Evolutionary conservation across 108 stramenopile genomes (phyloP), one percentile per base, ranked within the genome.

Genomic region (Chaetoceros muelleri): DNA sequence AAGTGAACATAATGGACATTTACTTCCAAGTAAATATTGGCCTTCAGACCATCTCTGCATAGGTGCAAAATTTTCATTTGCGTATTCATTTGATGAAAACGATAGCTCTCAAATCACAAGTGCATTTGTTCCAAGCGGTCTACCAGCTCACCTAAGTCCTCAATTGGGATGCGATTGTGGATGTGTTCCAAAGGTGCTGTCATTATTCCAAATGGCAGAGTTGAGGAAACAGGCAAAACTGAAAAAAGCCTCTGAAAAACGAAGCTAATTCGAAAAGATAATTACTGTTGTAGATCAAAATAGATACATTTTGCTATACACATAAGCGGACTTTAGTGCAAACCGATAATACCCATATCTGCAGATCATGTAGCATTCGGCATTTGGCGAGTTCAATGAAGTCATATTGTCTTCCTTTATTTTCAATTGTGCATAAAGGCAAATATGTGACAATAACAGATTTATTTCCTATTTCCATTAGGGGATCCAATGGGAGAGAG

Each of bases 21-120:
- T 92, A 22, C 57, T 92, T 25, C 90, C 86, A 3, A 86, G 84
- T 57, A 55, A 69, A 31, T 59, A 64, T 28, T 92, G 90, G 90
- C 90, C 90, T 7, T 80, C 78, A 65, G 90, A 92, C 64, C 90
- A 87, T 57, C 61, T 92, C 61, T 85, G 82, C 16, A 75, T 92
- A 28, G 90, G 90, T 18, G 81, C 82, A 23, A 51, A 53, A 18
- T 67, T 86, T 21, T 48, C 57, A 51, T 10, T 67, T 80, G 45
- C 67, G 48, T 46, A 49, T 49, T 7, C 48, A 54, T 18, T 19
- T 21, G 19, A 18, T n/a, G 26, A 30, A 54, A 54, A 18, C 25
- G 19, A 18, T 25, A 18, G 3, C 53, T 19, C 34, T 13, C 8
- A 40, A 5, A 10, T 40, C 34, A 40, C 5, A 24, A 24, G 22